phyloP scores from a whole-genome alignment of 2,329 filamentous ascomycete genomes.

The Macrophomina phaseolina region DNA sequence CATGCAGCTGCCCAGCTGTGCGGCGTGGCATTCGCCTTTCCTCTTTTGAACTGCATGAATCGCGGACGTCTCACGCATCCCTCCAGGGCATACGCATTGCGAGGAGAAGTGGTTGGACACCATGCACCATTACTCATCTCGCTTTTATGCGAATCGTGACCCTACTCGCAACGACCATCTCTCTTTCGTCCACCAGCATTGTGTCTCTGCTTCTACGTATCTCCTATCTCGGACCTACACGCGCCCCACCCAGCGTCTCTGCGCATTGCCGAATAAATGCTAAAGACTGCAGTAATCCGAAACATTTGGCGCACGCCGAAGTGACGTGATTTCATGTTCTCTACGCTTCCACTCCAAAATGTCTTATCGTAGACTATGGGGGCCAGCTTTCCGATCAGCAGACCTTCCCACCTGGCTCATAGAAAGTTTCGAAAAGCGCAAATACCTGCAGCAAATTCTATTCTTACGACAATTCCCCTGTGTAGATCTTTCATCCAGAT shows the following conservation, averaged over 20 bases:
- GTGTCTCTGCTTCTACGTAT: not conserved
- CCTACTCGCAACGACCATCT: too few species aligned
- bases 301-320: too few species aligned
- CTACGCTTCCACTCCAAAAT: not conserved
- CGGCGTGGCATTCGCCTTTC: not conserved
- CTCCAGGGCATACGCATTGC: not conserved
- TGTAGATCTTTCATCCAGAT: not conserved
- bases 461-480: not conserved
- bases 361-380: not conserved
- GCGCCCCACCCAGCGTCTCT: too few species aligned
- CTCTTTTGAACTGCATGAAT: not conserved
- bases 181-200: not conserved
- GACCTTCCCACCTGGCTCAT: not conserved
- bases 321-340: not conserved
- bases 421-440: conserved; percentile 1
- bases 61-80: not conserved
- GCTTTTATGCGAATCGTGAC: not conserved
- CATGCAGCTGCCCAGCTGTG: not conserved
- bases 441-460: conserved; percentile 4
- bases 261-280: too few species aligned
- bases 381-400: not conserved
- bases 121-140: not conserved
- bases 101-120: not conserved
- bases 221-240: not conserved
- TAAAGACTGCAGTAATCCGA: too few species aligned